phyloP scores from a whole-genome alignment of 129 eudicot genomes.

The Dittrichia graveolens region DNA sequence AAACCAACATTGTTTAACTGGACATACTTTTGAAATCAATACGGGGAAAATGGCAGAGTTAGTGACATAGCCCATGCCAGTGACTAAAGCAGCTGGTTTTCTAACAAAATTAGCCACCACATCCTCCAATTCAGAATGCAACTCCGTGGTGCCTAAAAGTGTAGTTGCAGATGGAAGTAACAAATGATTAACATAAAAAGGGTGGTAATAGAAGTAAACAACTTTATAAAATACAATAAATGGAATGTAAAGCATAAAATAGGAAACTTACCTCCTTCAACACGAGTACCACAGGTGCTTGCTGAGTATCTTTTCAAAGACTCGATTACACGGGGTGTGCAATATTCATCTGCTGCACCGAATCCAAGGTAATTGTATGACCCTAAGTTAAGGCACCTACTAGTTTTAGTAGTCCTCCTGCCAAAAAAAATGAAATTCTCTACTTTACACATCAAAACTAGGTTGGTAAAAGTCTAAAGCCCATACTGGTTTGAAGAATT shows the following conservation, averaged over 20 bases:
- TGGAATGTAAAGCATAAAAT: not conserved
- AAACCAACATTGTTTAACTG: not conserved
- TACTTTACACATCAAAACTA: not conserved
- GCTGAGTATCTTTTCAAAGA: conserved; percentile 69
- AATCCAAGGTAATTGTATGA: conserved; percentile 95
- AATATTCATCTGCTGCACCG: conserved; percentile 94
- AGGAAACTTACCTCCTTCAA: conserved; percentile 70
- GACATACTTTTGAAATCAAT: conserved; percentile 78
- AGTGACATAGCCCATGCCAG: conserved; percentile 98
- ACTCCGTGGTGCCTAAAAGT: conserved; percentile 65
- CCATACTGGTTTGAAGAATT: too few species aligned
- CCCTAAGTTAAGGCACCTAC: conserved; percentile 82
- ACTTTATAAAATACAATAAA: not conserved
- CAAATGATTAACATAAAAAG: too few species aligned
- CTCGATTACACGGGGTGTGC: conserved; percentile 86
- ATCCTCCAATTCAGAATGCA: conserved; percentile 80
- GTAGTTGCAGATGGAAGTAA: too few species aligned
- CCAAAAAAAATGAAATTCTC: conserved; percentile 12
- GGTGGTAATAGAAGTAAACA: too few species aligned
- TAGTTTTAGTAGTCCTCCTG: conserved; percentile 65
- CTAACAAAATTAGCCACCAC: conserved; percentile 89
- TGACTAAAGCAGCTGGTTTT: conserved; percentile 81
- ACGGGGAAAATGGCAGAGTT: conserved; percentile 94
- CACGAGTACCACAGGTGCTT: conserved; percentile 85
- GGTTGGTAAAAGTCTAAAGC: too few species aligned